phyloP scores from a whole-genome alignment of 129 eudicot genomes.

The Tagetes patula region DNA sequence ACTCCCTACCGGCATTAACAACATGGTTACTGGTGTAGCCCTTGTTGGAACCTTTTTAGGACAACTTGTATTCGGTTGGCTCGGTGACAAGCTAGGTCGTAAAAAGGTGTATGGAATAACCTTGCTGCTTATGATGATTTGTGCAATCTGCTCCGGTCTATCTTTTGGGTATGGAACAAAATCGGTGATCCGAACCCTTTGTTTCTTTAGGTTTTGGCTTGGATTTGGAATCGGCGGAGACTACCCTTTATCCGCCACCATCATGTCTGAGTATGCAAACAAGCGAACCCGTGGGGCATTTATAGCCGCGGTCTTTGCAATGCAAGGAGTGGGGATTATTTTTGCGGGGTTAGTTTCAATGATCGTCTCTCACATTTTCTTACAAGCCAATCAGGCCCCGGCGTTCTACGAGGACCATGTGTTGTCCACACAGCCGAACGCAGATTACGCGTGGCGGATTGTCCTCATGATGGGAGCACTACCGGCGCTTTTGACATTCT shows the following conservation, averaged over 20 bases:
- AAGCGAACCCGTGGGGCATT: slow-evolving; percentile 56
- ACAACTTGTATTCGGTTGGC: slow-evolving; percentile 57
- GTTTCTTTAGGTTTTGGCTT: slow-evolving; percentile 66
- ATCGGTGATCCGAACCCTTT: slow-evolving; percentile 47
- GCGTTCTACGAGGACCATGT: neutral
- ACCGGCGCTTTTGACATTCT: slow-evolving; percentile 52
- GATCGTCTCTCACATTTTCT: slow-evolving; percentile 37
- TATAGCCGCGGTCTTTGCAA: slow-evolving; percentile 61
- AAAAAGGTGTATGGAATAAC: slow-evolving; percentile 54
- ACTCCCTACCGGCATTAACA: slow-evolving; percentile 42
- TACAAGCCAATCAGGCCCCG: slow-evolving; percentile 2
- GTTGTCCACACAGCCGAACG: slow-evolving; percentile 37
- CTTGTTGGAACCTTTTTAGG: slow-evolving; percentile 49
- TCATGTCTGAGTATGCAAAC: slow-evolving; percentile 70
- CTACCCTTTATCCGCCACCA: slow-evolving; percentile 67
- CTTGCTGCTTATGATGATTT: slow-evolving; percentile 44
- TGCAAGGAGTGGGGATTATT: slow-evolving; percentile 73
- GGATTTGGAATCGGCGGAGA: slow-evolving; percentile 78
- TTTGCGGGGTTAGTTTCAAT: slow-evolving; percentile 60
- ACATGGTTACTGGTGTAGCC: slow-evolving; percentile 44
- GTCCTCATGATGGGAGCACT: slow-evolving; percentile 60
- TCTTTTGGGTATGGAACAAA: slow-evolving; percentile 44
- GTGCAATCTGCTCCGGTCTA: slow-evolving; percentile 56
- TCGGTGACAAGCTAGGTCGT: slow-evolving; percentile 68
- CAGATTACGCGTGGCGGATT: slow-evolving; percentile 55